These are phyloP conservation scores for Hamamelis virginiana DNA, from an alignment of 164 flowering plant genomes.

Conservation along the genomic window DNA sequence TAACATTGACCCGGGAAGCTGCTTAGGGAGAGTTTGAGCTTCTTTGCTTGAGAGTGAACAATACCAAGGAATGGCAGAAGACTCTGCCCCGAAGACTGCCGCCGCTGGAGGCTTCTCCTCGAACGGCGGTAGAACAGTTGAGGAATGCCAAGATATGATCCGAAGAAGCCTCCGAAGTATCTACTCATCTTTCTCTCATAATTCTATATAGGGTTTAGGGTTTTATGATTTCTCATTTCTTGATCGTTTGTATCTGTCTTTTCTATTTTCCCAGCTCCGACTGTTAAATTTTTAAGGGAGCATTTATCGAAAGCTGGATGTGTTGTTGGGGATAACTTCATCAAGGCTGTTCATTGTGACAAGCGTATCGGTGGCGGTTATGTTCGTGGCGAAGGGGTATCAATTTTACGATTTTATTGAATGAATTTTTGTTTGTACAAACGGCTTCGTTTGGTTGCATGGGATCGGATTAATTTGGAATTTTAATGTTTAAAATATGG, in stretches of 20 bases:
- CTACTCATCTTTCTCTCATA: neutral
- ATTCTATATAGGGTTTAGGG: constrained; percentile 8
- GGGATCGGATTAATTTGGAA: too few species aligned
- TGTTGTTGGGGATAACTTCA: constrained; percentile 51
- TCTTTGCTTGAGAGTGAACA: too few species aligned
- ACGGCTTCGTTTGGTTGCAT: too few species aligned
- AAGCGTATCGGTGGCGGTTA: constrained; percentile 59
- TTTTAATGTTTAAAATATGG: too few species aligned
- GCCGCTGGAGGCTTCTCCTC: too few species aligned
- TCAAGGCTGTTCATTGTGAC: constrained; percentile 69
- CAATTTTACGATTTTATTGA: neutral
- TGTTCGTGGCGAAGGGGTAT: constrained; percentile 75
- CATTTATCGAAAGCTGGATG: constrained; percentile 84
- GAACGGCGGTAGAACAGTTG: constrained; percentile 48
- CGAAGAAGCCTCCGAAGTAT: constrained; percentile 66
- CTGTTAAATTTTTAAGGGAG: constrained; percentile 73
- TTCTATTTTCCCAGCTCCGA: too few species aligned
- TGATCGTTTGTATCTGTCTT: neutral
- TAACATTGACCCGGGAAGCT: too few species aligned
- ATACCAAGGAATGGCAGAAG: too few species aligned
- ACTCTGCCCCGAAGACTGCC: too few species aligned
- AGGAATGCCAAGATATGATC: constrained; percentile 80
- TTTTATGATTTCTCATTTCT: constrained; percentile 1
- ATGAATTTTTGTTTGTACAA: too few species aligned
- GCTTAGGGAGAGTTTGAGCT: too few species aligned